Percentiles rank a stretch among this genome's conserved stretches.
These are phyloP conservation scores for Microdochium nivale DNA, from an alignment of 2,329 filamentous ascomycete species.

Conservation along the genomic window DNA sequence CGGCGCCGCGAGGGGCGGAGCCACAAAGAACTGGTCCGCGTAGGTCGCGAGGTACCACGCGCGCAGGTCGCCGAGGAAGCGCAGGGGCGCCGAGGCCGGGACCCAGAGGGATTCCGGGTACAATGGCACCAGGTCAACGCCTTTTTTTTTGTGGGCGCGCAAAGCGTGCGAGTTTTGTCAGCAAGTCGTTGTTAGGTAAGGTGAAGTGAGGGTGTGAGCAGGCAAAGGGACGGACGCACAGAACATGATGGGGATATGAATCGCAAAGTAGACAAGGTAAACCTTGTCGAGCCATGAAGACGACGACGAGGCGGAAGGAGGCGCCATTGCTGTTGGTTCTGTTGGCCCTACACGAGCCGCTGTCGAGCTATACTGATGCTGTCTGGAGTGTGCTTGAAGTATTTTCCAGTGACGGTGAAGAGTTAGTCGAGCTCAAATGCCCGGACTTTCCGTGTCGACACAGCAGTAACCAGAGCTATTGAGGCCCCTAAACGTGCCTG, in stretches of 20 bases:
- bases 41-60: conserved; percentile 36
- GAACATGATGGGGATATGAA: conserved; percentile 22
- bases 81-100: conserved; percentile 31
- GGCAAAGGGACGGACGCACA: conserved; percentile 11
- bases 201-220: neutral
- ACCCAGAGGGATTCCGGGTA: conserved; percentile 40
- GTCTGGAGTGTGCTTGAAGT: too few relatives aligned
- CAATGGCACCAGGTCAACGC: conserved; percentile 43
- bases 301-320: neutral
- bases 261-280: conserved; percentile 22
- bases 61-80: conserved; percentile 36
- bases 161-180: neutral
- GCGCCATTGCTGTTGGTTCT: neutral
- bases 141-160: conserved; percentile 19
- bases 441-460: too few relatives aligned
- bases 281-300: conserved; percentile 16
- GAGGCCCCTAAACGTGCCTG: too few relatives aligned
- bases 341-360: too few relatives aligned
- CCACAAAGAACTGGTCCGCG: conserved; percentile 44
- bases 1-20: conserved; percentile 22
- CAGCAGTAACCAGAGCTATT: too few relatives aligned
- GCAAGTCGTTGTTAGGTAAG: conserved; percentile 2
- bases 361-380: too few relatives aligned
- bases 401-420: too few relatives aligned
- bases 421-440: too few relatives aligned